Base-by-base conservation (phyloP, 2,329 filamentous ascomycete genomes). In the Trichoderma gracile region DNA sequence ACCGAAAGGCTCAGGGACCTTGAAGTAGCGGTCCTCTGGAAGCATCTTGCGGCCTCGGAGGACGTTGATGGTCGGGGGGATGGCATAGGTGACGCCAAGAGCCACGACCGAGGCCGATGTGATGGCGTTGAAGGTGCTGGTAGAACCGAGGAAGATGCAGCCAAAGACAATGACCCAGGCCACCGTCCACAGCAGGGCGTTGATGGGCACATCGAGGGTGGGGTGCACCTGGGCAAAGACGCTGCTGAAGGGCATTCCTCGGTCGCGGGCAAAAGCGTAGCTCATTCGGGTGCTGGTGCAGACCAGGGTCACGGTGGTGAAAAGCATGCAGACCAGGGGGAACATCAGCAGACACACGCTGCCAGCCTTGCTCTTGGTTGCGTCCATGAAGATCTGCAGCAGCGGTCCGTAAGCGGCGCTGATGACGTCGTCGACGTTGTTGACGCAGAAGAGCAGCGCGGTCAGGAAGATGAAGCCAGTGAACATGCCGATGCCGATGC, bases 81-180 rank as follows among this genome's bases (percentile, higher is more conserved):
- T 91, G 10, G 85, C 90, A 71, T 93, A 93, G 1, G 89, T 89
- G 17, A 93, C 78, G 8, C 88, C 87, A 0, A 93, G 82, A 1
- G 89, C 85, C 42, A 93, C 89, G 0, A 93, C 90, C 0, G 88
- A 89, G 0, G 89, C 86, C 0, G 88, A 86, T 1, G 89, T 84
- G 67, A 92, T 90, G 17, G 89, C 89, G 56, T 89, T 91, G 74
- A 92, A 91, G 0, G 89, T 89, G 69, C 83, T 76, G 23, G 75
- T 80, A 2, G 86, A 89, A 15, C 89, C 89, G 7, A 92, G 80
- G 73, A 91, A 89, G 70, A 92, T 88, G 65, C 84, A 81, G 0
- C 89, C 89, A 63, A 92, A 90, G 21, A 91, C 78, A 62, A 90
- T 82, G 4, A 90, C 86, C 68, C 88, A 81, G 17, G 76, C 77